Base-by-base conservation (phyloP, 1,284 basidiomycete species). In the Athelia psychrophila region DNA sequence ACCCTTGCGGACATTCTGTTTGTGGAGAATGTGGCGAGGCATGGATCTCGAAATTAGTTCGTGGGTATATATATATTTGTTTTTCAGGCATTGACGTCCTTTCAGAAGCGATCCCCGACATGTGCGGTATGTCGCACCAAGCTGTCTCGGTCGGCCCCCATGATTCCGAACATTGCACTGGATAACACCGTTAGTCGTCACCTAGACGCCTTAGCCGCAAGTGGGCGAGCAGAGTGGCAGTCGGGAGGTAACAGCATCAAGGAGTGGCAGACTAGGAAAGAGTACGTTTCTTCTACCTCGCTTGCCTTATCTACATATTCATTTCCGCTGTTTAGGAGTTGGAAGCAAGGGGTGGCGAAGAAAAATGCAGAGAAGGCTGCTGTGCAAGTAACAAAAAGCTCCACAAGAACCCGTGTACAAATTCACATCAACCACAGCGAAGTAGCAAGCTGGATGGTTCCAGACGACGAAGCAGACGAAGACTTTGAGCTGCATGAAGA, bases 1-100 rank as follows among this genome's bases (percentile, higher is more conserved):
- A 78, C 60, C 80, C 81, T 4, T 83, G 81, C 56, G 81, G 81
- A 19, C 81, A 83, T 59, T 78, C 73, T 25, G 72, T 75, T 51
- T 83, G 81, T 51, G 81, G 78, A 12, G 71, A 74, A 47, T 83
- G 81, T 57, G 76, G 73, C 13, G 72, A 73, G 65, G 60, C 66
- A 52, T 83, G 81, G 81, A 63, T 74, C 49, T 56, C 59, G 33
- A 69, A 69, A 54, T 74, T 75, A 46, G 80, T 80, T 51, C 52
- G 68, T 59, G 22, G 36, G 40, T 44, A 22, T 44, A 20, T 27
- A n/a, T 51, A 38, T 19, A 33, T 44, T 47, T 49, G 45, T 48
- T 51, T 40, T 51, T 40, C 22, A 35, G n/a, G 42, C 52, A 51
- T 47, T 25, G 25, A 5, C 20, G 38, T 45, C 51, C 53, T 33